Evolutionary conservation across 306 rosid species (phyloP).

Genomic region (Rosa multiflora): DNA sequence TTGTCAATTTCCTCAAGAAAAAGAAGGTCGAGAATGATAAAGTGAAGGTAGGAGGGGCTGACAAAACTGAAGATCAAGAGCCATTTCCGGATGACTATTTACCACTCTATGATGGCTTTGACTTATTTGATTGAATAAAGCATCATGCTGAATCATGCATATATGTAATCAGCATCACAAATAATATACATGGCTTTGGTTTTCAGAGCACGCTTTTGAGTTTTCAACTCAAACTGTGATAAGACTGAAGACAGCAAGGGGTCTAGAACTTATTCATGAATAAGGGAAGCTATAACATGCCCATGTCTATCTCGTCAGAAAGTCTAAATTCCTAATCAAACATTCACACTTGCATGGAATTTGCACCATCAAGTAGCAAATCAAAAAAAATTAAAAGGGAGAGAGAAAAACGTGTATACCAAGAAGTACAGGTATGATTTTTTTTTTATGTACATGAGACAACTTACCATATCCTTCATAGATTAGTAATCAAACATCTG

Average conservation of each 20-base stretch:
- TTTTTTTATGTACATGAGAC: neutral
- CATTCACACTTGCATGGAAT: neutral
- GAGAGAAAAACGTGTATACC: neutral
- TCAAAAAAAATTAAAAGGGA: neutral
- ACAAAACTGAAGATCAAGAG: neutral
- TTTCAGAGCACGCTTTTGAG: neutral
- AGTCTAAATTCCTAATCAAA: neutral
- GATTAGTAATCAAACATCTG: slow-evolving; percentile 20
- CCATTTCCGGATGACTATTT: neutral
- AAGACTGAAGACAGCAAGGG: neutral
- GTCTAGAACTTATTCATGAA: neutral
- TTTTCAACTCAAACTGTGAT: neutral
- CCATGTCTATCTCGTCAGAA: neutral
- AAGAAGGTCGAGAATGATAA: neutral
- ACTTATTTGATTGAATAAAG: neutral
- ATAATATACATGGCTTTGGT: neutral
- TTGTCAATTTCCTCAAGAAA: slow-evolving; percentile 27
- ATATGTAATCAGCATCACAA: slow-evolving; percentile 2
- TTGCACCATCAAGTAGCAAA: neutral
- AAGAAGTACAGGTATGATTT: neutral
- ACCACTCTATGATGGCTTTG: neutral
- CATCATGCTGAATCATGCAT: neutral
- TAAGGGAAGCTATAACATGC: neutral
- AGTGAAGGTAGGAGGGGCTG: neutral
- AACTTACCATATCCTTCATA: slow-evolving; percentile 9